Evolutionary conservation across 2,329 filamentous ascomycete species (phyloP).

Genomic region (Claviceps citrina): DNA sequence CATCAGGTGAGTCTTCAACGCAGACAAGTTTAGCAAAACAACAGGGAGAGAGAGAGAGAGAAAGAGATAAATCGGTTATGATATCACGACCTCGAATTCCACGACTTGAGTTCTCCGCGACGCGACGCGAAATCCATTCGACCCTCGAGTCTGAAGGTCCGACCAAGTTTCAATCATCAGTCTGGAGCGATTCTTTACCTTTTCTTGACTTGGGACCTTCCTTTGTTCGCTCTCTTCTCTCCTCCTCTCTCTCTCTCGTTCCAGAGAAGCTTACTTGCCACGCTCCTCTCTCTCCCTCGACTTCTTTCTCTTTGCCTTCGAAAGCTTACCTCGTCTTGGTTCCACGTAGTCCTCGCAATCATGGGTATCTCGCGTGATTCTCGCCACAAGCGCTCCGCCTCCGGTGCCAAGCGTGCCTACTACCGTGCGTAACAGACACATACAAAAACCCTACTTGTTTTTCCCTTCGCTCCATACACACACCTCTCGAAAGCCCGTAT

Average conservation of each 20-base stretch:
- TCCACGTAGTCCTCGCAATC: constrained; percentile 53
- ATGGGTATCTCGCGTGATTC: constrained; percentile 99
- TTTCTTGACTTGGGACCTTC: neutral
- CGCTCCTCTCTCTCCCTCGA: neutral
- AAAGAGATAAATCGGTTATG: too few species aligned
- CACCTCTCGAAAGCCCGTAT: constrained; percentile 51
- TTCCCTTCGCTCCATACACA: constrained; percentile 8
- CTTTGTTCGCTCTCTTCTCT: too few species aligned
- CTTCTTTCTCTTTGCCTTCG: neutral
- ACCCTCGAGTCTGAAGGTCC: neutral
- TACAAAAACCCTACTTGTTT: constrained; percentile 5
- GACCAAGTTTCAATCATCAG: neutral
- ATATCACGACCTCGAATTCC: neutral
- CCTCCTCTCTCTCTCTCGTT: neutral
- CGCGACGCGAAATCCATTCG: neutral
- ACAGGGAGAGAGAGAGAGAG: neutral
- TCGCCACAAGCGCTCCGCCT: constrained; percentile 98
- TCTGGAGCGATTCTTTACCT: neutral
- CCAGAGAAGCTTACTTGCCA: neutral
- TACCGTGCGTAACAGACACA: constrained; percentile 51
- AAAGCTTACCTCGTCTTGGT: constrained; percentile 10
- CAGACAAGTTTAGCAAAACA: neutral
- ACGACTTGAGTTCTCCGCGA: neutral
- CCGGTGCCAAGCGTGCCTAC: constrained; percentile 92
- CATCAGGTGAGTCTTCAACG: constrained; percentile 30